A percentile compares a stretch with the other conserved stretches of the same genome.
phyloP scores from a whole-genome alignment of 345 rosid species.

The Firmiana major region DNA sequence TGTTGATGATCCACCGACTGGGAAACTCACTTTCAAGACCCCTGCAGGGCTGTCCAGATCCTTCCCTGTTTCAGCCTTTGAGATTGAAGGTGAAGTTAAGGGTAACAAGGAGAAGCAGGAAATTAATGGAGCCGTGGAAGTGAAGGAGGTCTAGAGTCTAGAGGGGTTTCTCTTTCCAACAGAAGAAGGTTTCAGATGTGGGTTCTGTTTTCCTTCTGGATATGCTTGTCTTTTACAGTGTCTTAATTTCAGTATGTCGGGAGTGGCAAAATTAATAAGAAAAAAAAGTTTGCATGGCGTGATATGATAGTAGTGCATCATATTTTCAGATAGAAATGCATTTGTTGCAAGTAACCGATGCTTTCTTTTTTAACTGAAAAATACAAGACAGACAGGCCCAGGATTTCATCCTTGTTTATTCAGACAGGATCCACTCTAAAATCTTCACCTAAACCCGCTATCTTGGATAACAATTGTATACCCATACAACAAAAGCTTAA shows the following conservation, averaged over 20 bases:
- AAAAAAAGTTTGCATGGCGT: not conserved
- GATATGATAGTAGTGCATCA: not conserved
- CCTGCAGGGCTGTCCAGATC: constrained; percentile 71
- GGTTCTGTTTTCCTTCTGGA: not conserved
- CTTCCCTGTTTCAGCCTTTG: constrained; percentile 68
- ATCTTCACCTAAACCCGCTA: not conserved
- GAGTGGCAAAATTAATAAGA: not conserved
- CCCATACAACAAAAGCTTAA: not conserved
- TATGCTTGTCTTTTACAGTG: not conserved
- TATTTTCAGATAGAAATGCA: not conserved
- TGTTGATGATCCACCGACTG: constrained; percentile 44
- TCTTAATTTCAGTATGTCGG: not conserved
- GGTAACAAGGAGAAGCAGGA: constrained; percentile 30
- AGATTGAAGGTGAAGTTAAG: constrained; percentile 40
- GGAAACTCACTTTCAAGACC: constrained; percentile 70
- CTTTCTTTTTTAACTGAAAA: not conserved
- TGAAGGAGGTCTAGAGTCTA: constrained; percentile 29
- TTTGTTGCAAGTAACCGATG: not conserved
- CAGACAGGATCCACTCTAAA: not conserved
- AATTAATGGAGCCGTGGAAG: constrained; percentile 24
- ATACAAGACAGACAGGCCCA: not conserved
- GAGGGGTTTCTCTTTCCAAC: too few relatives aligned
- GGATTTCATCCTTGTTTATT: not conserved
- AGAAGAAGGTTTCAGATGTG: not conserved
- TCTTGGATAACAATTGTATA: too few relatives aligned